Conservation (phyloP, 2,329 filamentous ascomycete species). For the Trichoderma brevicompactum region DNA sequence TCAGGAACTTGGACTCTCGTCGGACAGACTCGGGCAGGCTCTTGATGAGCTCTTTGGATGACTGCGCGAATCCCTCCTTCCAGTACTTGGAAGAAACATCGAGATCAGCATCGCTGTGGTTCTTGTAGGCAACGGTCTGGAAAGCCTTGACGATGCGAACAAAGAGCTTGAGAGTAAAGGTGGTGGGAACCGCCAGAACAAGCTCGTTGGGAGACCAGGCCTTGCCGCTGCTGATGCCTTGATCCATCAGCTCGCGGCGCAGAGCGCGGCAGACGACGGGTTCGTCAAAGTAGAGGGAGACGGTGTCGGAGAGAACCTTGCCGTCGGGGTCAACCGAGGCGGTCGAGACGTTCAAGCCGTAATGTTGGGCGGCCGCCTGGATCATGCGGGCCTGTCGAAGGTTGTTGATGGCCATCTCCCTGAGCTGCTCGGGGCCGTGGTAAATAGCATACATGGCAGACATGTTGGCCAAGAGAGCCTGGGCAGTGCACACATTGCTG, state of each 20-base stretch:
- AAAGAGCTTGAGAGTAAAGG: constrained; percentile 34
- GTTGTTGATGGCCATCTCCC: constrained; percentile 78
- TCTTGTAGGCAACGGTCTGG: constrained; percentile 37
- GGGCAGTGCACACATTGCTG: constrained; percentile 95
- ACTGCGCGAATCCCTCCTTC: constrained; percentile 43
- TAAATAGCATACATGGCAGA: constrained; percentile 93
- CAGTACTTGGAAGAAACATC: constrained; percentile 47
- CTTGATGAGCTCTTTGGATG: constrained; percentile 44
- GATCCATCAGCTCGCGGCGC: constrained; percentile 50
- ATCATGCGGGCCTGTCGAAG: constrained; percentile 72
- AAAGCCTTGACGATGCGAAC: constrained; percentile 35
- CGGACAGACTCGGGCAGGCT: constrained; percentile 63
- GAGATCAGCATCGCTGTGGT: constrained; percentile 33
- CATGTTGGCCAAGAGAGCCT: constrained; percentile 94
- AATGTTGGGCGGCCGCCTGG: constrained; percentile 63
- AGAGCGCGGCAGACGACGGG: constrained; percentile 34
- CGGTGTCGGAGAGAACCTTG: constrained; percentile 75
- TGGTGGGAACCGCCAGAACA: constrained; percentile 37
- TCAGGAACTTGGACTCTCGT: constrained; percentile 76
- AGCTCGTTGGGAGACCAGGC: constrained; percentile 36
- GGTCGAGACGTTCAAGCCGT: constrained; percentile 67
- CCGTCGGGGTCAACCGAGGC: constrained; percentile 60
- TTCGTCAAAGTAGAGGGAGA: constrained; percentile 62
- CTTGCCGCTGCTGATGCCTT: constrained; percentile 78
- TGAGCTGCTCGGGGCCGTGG: constrained; percentile 83